Conservation (phyloP, 805 yeast genomes). For the Ogataea ganodermae region DNA sequence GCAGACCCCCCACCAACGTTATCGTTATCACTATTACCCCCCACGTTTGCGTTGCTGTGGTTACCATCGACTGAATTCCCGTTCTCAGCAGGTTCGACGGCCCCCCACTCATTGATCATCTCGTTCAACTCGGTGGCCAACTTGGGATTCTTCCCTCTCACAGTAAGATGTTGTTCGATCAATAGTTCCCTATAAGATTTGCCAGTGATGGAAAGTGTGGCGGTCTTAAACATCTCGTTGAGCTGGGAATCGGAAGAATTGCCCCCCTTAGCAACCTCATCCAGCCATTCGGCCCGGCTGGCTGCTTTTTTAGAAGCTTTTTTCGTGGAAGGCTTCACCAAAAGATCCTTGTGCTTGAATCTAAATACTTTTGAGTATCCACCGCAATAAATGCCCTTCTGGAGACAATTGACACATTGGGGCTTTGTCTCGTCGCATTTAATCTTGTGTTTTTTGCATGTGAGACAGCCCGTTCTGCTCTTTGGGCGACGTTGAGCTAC, state of each 20-base stretch:
- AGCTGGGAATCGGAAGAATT: neutral
- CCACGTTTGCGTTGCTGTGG: neutral
- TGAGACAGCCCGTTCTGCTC: slow-evolving; percentile 38
- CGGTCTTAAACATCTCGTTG: slow-evolving; percentile 12
- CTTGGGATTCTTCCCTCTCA: slow-evolving; percentile 19
- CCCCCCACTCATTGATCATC: slow-evolving; percentile 15
- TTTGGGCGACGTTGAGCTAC: slow-evolving; percentile 4
- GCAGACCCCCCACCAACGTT: too few species aligned
- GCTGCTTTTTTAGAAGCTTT: neutral
- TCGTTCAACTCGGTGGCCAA: slow-evolving; percentile 17
- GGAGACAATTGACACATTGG: slow-evolving; percentile 39
- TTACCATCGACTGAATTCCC: too few species aligned
- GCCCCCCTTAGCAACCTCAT: slow-evolving; percentile 1
- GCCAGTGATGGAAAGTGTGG: slow-evolving; percentile 22
- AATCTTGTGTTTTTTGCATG: slow-evolving; percentile 42
- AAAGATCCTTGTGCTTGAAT: slow-evolving; percentile 15
- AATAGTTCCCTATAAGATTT: slow-evolving; percentile 18
- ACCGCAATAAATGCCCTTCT: slow-evolving; percentile 24
- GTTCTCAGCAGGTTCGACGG: neutral
- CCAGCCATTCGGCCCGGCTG: neutral
- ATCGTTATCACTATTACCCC: neutral
- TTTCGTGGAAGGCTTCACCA: too few species aligned
- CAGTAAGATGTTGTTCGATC: slow-evolving; percentile 19
- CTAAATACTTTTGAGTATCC: slow-evolving; percentile 20
- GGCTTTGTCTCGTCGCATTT: slow-evolving; percentile 48